Base-by-base conservation (phyloP, 116 monocot genomes). In the Papilionanthe hybrid region DNA sequence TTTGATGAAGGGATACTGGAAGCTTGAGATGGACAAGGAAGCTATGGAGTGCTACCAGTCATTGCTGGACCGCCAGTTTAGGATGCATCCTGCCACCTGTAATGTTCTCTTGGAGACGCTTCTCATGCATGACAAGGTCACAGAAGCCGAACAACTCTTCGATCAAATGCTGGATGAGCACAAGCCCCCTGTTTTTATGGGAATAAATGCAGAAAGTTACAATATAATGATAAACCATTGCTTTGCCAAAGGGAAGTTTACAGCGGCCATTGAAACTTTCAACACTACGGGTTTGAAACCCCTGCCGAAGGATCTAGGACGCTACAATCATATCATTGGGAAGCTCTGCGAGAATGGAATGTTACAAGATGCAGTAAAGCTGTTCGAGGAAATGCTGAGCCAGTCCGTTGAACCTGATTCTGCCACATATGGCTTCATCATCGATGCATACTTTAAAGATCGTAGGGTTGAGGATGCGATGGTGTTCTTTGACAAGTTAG, bases 191-290 rank as follows among this genome's bases (percentile, higher is more conserved):
- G 87, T 84, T 75, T 92, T 85, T 75, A 72, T 81, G 23, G 92
- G 50, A 3, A 47, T 79, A 22, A 79, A 79, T 29, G 48, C 72
- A 9, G 79, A 79, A 27, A 79, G 67, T 8, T 95, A 91, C 65
- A 93, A 84, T 73, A 78, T 95, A 19, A 95, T 95, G 95, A 91
- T 91, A 32, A 91, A 90, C 53, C 86, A 95, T 25, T 82, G 89
- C 76, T 89, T 95, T 80, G 85, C 78, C 44, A 79, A 87, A 44
- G 89, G 87, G n/a, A 89, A 85, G 71, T 87, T 88, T 45, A 20
- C 66, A 7, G 91, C 86, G 56, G 91, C 92, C 1, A 82, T 95
- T 44, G 87, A 90, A 76, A 86, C 89, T 42, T 95, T 95, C 82
- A 92, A 88, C 49, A 80, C 78, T 44, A 80, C 84, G 43, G 90